These are phyloP conservation scores for Entomortierella chlamydospora DNA, from an alignment of 192 early-diverging fungal species.

Conservation along the genomic window DNA sequence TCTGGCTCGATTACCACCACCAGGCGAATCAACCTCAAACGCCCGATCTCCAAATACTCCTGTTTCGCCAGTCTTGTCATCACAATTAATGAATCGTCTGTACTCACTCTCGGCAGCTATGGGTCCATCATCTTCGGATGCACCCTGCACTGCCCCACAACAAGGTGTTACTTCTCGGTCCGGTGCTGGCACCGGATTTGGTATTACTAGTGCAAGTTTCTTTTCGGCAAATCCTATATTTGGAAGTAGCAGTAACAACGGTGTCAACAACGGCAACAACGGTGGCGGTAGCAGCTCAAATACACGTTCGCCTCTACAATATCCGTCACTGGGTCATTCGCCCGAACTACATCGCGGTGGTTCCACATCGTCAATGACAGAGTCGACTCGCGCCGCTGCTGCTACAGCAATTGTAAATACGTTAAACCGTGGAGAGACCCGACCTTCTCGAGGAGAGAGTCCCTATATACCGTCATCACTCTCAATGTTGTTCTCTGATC, in stretches of 20 bases:
- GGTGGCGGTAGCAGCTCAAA: neutral
- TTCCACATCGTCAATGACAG: constrained; percentile 6
- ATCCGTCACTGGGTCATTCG: neutral
- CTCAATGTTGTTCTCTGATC: constrained; percentile 50
- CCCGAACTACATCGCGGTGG: neutral
- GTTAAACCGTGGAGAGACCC: neutral
- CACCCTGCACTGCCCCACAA: neutral
- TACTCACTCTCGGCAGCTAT: constrained; percentile 27
- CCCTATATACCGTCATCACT: constrained; percentile 49
- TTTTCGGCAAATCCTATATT: neutral
- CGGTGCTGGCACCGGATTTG: neutral
- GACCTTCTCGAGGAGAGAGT: constrained; percentile 19
- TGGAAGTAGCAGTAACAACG: neutral
- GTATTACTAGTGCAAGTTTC: neutral
- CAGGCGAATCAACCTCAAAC: neutral
- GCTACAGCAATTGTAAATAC: constrained; percentile 32
- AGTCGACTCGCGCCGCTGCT: constrained; percentile 34
- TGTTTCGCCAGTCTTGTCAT: neutral
- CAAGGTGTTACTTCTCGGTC: neutral
- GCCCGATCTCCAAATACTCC: neutral
- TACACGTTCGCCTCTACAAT: neutral
- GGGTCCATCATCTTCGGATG: constrained; percentile 13
- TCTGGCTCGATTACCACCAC: neutral
- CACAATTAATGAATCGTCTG: constrained; percentile 34
- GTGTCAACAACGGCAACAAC: neutral